phyloP scores from a whole-genome alignment of 129 eudicot genomes.

The Arctium lappa region DNA sequence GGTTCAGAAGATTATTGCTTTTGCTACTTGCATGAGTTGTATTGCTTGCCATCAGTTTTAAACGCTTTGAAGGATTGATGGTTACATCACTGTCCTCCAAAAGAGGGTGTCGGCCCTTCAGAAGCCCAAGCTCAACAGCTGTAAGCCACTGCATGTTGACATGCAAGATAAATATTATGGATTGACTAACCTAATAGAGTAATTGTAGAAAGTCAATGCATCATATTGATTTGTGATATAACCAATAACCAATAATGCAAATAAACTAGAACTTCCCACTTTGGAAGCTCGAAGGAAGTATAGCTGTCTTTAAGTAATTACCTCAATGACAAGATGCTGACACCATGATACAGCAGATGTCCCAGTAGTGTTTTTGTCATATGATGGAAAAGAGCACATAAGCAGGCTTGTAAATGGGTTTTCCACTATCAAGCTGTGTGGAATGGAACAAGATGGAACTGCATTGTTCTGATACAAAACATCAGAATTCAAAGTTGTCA shows the following conservation, averaged over 20 bases:
- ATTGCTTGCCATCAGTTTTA: constrained; percentile 36
- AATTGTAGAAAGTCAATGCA: neutral
- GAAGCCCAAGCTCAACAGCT: constrained; percentile 88
- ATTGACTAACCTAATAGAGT: constrained; percentile 6
- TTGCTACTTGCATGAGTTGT: constrained; percentile 30
- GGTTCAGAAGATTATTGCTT: constrained; percentile 18
- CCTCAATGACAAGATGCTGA: constrained; percentile 74
- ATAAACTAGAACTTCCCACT: neutral
- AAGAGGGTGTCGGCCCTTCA: constrained; percentile 93
- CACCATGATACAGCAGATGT: constrained; percentile 55
- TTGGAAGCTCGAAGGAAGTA: neutral
- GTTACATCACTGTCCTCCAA: constrained; percentile 73
- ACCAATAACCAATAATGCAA: neutral
- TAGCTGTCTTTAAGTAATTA: constrained; percentile 25
- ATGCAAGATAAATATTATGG: neutral
- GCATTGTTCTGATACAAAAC: constrained; percentile 50
- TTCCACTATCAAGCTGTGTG: constrained; percentile 60
- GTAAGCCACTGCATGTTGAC: constrained; percentile 73
- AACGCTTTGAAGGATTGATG: constrained; percentile 63
- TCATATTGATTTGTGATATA: neutral
- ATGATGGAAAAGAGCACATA: constrained; percentile 51
- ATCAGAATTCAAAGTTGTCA: constrained; percentile 22
- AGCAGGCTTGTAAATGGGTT: constrained; percentile 90
- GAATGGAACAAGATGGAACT: constrained; percentile 63
- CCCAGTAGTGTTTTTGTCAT: constrained; percentile 27